Evolutionary conservation across 2,329 filamentous ascomycete species (phyloP), one percentile per base, ranked within the genome.

Genomic region (Xylaria sp.): DNA sequence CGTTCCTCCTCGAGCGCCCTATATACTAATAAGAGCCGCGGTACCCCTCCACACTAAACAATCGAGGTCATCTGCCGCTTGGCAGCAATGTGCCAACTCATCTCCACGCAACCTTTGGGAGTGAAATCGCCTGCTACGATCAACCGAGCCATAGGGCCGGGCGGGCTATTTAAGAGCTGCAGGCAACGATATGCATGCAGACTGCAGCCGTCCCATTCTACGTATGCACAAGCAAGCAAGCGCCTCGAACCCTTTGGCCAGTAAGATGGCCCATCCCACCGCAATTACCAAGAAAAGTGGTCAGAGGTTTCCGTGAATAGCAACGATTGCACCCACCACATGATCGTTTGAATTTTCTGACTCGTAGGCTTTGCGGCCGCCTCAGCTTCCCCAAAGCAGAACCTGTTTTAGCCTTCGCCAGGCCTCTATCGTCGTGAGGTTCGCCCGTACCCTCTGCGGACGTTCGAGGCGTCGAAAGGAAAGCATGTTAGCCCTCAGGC

Each of bases 141-240:
- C 60, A 54, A 60, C 54, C 60, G 56, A 65, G 57, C 60, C 49
- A 61, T 52, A 63, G 54, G 54, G 54, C 52, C 63, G 60, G 61
- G 54, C 58, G 61, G 63, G 57, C 61, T 63, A 58, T 44, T 56
- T 43, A 54, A 54, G 35, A 62, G 62, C 64, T 62, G 58, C 64
- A 64, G 46, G 62, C 52, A 60, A 48, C 56, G 44, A 57, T 35
- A 62, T 65, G 65, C 65, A 65, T 60, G 59, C 59, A 56, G 52
- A 48, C 62, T 67, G 62, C 67, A 57, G 47, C 55, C 48, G 60
- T 62, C 55, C 54, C 44, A 55, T 56, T 44, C 53, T 43, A 54
- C 47, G 40, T 54, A 58, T 57, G 58, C 61, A 59, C 60, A 61
- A 35, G 35, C 54, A 58, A 57, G 35, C 48, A 58, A 52, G 53